Evolutionary conservation across 1,284 basidiomycete genomes (phyloP).

Genomic region (Calocybe gambosa): DNA sequence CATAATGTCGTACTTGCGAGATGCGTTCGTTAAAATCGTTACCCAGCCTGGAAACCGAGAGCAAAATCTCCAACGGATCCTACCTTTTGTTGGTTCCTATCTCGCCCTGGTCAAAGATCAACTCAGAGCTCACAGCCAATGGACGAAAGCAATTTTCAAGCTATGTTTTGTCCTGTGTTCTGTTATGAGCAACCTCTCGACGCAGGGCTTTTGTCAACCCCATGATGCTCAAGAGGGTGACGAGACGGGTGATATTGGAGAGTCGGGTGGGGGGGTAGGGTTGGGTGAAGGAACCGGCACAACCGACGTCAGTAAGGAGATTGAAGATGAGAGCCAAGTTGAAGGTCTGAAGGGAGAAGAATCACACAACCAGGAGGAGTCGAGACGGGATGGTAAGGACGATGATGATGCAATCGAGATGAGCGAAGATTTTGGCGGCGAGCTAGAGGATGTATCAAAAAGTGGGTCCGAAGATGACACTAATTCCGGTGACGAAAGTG

Average conservation of each 20-base stretch:
- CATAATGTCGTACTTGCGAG: conserved; percentile 32
- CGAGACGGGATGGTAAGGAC: conserved; percentile 41
- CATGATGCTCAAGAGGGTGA: conserved; percentile 55
- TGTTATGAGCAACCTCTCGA: conserved; percentile 69
- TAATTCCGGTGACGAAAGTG: conserved; percentile 50
- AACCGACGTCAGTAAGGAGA: conserved; percentile 88
- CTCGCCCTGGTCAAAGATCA: conserved; percentile 46
- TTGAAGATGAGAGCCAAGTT: conserved; percentile 93
- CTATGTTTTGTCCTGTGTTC: conserved; percentile 76
- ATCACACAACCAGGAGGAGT: conserved; percentile 28
- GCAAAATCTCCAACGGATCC: conserved; percentile 33
- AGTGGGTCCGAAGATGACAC: conserved; percentile 51
- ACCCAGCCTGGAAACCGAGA: conserved; percentile 21
- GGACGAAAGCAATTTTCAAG: conserved; percentile 83
- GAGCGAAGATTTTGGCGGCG: conserved; percentile 75
- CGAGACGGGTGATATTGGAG: conserved; percentile 44
- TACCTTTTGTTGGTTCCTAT: conserved; percentile 68
- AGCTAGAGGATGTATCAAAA: conserved; percentile 75
- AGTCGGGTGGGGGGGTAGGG: conserved; percentile 71
- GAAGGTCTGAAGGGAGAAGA: conserved; percentile 85
- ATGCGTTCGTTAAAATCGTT: conserved; percentile 27
- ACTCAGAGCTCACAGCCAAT: conserved; percentile 49
- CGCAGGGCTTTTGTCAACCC: conserved; percentile 91
- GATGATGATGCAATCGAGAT: conserved; percentile 71
- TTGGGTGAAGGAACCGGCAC: conserved; percentile 81